Conservation (phyloP, 2,329 filamentous ascomycete genomes). For the Aspergillus sp. region DNA sequence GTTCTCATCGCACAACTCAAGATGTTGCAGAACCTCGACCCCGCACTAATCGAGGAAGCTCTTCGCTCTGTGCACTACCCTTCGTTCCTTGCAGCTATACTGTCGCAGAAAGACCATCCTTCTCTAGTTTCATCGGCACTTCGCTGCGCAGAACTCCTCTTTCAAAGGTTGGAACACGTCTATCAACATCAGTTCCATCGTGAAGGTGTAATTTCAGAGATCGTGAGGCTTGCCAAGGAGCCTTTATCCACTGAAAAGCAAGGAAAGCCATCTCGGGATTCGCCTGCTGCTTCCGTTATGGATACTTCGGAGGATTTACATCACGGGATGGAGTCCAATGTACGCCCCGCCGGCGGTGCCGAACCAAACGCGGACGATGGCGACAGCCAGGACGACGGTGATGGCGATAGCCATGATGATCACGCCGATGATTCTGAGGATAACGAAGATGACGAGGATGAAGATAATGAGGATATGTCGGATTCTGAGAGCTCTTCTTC, state of each 20-base stretch:
- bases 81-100: conserved; percentile 89
- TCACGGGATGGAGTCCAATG: conserved; percentile 12
- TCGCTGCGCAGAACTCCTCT: conserved; percentile 83
- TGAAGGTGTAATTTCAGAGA: conserved; percentile 91
- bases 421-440: conserved; percentile 53
- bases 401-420: conserved; percentile 56
- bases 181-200: conserved; percentile 97
- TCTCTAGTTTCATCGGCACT: conserved; percentile 82
- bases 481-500: conserved; percentile 67
- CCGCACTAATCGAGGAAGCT: conserved; percentile 78
- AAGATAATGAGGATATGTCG: conserved; percentile 54
- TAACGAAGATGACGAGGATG: conserved; percentile 48
- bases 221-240: conserved; percentile 70
- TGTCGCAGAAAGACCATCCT: conserved; percentile 92
- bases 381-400: conserved; percentile 52
- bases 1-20: conserved; percentile 94
- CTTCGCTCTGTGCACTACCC: conserved; percentile 88
- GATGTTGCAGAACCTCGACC: conserved; percentile 95
- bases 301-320: conserved; percentile 20
- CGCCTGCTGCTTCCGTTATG: conserved; percentile 15
- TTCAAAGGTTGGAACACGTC: conserved; percentile 78
- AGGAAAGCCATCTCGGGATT: conserved; percentile 10
- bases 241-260: conserved; percentile 29
- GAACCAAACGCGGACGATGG: conserved; percentile 37
- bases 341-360: conserved; percentile 9